Evolutionary conservation across 192 early-diverging fungal species (phyloP), one percentile per base, ranked within the genome.

Genomic region (Backusella tuberculispora): DNA sequence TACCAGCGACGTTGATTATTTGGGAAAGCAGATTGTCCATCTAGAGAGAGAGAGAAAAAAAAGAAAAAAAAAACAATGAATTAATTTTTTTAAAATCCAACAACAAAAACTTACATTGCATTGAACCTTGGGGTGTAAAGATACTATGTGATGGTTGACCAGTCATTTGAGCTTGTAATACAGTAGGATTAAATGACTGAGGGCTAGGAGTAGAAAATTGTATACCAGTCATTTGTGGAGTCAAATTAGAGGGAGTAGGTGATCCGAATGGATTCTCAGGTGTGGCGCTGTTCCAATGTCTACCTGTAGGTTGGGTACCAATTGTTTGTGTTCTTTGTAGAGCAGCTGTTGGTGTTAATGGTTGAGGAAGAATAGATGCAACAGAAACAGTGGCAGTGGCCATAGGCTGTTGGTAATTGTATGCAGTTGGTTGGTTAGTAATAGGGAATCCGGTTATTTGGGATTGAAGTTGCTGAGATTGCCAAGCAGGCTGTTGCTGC

Each of bases 231-330:
- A 74, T 64, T 44, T 78, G 77, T 44, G 77, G 66, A 29, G 34
- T 41, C 38, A 78, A 40, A 50, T 37, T 56, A 34, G 72, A 17
- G 1, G 63, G 48, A 29, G 73, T 63, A 53, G 74, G 74, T 10
- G 79, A 80, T 42, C 79, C 79, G 66, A 80, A 80, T 56, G 79
- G 79, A 73, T 80, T 80, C 13, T 80, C 75, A 10, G 79, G 75
- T 5, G 79, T 83, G 1, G 84, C 80, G 34, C 78, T 78, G 42
- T 67, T 72, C 84, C 82, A 85, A 48, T 70, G 81, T 64, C 71
- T 71, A 37, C 85, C 85, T 10, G 85, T 86, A 9, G 78, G 64
- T 38, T 86, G 85, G 47, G 83, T 53, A 26, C 38, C 44, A 29
- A 78, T 73, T 0, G 76, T 75, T 9, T 80, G 78, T 19, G 77